Conservation (phyloP, 2,329 filamentous ascomycete genomes). For the Lomentospora prolificans region DNA sequence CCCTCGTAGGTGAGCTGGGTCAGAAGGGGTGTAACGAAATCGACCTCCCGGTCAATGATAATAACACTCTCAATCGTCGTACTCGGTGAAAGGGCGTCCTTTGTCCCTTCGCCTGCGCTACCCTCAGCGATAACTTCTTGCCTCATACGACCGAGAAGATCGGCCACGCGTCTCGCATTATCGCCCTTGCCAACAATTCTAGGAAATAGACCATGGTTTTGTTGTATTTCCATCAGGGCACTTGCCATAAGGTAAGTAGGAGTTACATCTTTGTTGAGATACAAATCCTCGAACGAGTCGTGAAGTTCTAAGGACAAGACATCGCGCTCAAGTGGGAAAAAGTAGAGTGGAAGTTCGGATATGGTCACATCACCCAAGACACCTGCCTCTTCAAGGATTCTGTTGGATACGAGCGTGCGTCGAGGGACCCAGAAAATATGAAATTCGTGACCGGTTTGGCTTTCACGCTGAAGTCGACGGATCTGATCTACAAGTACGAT, state of each 20-base stretch:
- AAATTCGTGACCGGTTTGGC: conserved; percentile 87
- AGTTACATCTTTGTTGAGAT: conserved; percentile 82
- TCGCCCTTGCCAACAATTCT: conserved; percentile 93
- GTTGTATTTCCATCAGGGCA: conserved; percentile 89
- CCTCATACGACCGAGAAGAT: conserved; percentile 81
- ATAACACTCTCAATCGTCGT: conserved; percentile 82
- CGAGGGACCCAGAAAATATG: conserved; percentile 94
- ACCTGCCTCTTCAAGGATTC: conserved; percentile 83
- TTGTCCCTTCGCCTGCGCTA: conserved; percentile 50
- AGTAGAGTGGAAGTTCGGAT: conserved; percentile 76
- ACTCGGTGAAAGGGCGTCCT: conserved; percentile 70
- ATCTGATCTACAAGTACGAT: conserved; percentile 61
- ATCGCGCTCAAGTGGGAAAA: conserved; percentile 86
- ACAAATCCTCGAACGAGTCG: conserved; percentile 77
- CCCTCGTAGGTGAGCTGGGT: conserved; percentile 97
- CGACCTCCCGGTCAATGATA: conserved; percentile 89
- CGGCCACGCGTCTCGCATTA: conserved; percentile 79
- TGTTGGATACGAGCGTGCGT: conserved; percentile 82
- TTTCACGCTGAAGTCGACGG: conserved; percentile 77
- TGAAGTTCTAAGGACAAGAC: conserved; percentile 84
- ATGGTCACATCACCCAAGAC: conserved; percentile 89
- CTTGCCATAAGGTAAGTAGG: conserved; percentile 82
- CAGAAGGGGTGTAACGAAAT: conserved; percentile 83
- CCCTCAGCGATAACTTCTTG: conserved; percentile 79
- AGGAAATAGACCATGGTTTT: conserved; percentile 85